Conservation (phyloP, 2,329 filamentous ascomycete genomes). For the Penicillium sp. region DNA sequence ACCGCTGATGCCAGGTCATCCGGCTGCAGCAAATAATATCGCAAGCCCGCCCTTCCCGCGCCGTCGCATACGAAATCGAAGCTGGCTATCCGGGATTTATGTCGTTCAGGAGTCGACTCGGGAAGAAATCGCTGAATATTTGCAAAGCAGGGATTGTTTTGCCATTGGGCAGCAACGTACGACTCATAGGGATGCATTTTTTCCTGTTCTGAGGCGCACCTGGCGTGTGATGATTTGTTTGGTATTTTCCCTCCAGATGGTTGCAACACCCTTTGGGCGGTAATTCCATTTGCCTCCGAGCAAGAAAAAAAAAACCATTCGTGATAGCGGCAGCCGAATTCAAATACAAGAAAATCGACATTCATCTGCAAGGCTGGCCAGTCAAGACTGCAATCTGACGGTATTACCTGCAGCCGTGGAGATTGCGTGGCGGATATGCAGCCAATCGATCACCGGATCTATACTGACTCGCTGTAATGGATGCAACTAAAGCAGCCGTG, state of each 20-base stretch:
- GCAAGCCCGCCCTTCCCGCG: neutral
- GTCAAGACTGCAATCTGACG: neutral
- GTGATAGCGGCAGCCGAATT: neutral
- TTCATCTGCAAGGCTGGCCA: neutral
- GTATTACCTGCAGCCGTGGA: neutral
- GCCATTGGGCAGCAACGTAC: slow-evolving; percentile 1
- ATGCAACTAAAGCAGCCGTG: neutral
- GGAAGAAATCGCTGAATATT: slow-evolving; percentile 1
- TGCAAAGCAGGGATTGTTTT: slow-evolving; percentile 1
- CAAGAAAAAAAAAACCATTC: neutral
- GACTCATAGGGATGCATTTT: neutral
- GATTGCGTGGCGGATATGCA: neutral
- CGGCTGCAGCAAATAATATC: neutral
- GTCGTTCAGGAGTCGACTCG: neutral
- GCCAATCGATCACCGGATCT: neutral
- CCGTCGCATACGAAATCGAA: neutral
- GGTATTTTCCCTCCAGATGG: neutral
- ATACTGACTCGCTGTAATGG: neutral
- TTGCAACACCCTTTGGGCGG: neutral
- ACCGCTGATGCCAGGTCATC: neutral
- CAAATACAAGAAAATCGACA: neutral
- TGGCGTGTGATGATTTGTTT: neutral
- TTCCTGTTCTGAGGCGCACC: neutral
- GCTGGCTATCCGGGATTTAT: neutral
- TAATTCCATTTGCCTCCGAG: neutral